phyloP scores from a whole-genome alignment of 768 basidiomycete species.

The Cubamyces lactineus region DNA sequence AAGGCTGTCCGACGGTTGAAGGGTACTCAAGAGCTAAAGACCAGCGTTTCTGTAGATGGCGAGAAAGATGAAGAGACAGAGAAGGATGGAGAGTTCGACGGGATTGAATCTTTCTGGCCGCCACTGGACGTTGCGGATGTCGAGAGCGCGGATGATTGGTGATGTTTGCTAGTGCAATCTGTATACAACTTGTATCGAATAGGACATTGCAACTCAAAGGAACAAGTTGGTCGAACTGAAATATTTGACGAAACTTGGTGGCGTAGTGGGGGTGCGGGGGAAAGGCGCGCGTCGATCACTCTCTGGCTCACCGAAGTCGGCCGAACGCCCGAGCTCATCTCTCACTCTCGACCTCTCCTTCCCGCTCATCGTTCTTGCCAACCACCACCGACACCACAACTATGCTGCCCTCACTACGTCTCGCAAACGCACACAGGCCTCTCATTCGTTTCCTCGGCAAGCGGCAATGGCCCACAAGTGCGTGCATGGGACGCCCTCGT shows the following conservation, averaged over 20 bases:
- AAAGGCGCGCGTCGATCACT: conserved; percentile 5
- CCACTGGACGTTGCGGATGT: conserved; percentile 27
- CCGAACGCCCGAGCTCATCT: conserved; percentile 16
- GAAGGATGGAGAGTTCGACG: conserved; percentile 40
- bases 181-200: neutral
- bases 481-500: neutral
- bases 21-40: conserved; percentile 33
- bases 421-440: conserved; percentile 31
- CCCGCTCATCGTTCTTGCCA: conserved; percentile 5
- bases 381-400: conserved; percentile 10
- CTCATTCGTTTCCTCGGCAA: conserved; percentile 37
- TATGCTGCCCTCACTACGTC: conserved; percentile 33
- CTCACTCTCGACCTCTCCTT: neutral
- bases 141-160: conserved; percentile 25
- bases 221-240: too few species aligned
- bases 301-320: conserved; percentile 10
- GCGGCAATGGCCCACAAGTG: conserved; percentile 34
- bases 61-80: conserved; percentile 42
- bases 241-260: neutral
- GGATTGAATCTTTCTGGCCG: conserved; percentile 28
- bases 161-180: neutral
- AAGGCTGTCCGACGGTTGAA: conserved; percentile 41
- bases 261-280: neutral
- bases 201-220: neutral
- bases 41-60: conserved; percentile 23